Base-by-base conservation (phyloP, 108 stramenopile species). In the Cyclotella kingstonii region DNA sequence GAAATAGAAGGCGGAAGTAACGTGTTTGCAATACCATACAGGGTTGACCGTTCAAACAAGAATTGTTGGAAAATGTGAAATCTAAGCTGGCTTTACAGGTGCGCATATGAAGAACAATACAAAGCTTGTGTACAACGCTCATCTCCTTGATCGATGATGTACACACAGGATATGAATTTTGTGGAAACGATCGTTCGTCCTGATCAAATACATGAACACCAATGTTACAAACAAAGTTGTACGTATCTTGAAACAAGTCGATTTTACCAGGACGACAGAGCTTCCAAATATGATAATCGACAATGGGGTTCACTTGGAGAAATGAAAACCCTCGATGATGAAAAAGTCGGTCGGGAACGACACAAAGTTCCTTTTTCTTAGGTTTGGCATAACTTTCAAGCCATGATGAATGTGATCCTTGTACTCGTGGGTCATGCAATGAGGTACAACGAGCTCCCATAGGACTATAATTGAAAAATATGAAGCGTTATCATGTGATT, bases 1-100 rank as follows among this genome's bases (percentile, higher is more conserved):
- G 35, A 17, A 36, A 8, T 2, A 11, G 3, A 17, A 62, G 48
- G 33, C 48, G 40, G 23, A 59, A 68, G 48, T 68, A 68, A 14
- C 49, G 35, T 7, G 67, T 58, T 21, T 68, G 67, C 26, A 68
- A 29, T 12, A 68, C 57, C 48, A 58, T 18, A 33, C 67, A 68
- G 0, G 67, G 39, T 38, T 68, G 56, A 4, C 39, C 57, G 26
- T 68, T 58, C 22, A 68, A 26, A 39, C 28, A 39, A 35, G 35
- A 17, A 17, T 53, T 49, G 26, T 47, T 47, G 21, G 47, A 47
- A 28, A 50, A 62, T 0, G 44, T 39, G 49, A 50, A 50, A 31
- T 62, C 36, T 2, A 15, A 36, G 17, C 47, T n/a, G 15, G 14
- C 5, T 2, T 26, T 33, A 9, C 26, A 38, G 2, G 2, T 10